Conservation (phyloP, 2,329 filamentous ascomycete genomes). For the Chalara sp. region DNA sequence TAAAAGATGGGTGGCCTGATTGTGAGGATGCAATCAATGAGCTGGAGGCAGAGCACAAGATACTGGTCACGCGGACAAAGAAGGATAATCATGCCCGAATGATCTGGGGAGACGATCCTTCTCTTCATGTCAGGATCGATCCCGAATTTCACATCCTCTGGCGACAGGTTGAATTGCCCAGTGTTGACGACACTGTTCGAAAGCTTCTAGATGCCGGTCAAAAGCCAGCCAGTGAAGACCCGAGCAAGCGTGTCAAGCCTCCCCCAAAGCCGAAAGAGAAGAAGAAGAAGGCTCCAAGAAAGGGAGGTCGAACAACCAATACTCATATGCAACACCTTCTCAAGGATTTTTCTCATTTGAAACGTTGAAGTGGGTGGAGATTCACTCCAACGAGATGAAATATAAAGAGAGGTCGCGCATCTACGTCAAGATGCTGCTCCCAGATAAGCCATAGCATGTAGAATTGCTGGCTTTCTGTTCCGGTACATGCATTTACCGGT, state of each 20-base stretch:
- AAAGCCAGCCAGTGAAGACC: conserved; percentile 31
- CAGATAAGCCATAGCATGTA: no score
- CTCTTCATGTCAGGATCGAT: conserved; percentile 69
- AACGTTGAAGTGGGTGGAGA: conserved; percentile 12
- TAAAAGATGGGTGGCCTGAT: conserved; percentile 92
- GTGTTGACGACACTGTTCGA: conserved; percentile 31
- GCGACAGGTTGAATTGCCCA: conserved; percentile 71
- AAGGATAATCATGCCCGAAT: conserved; percentile 83
- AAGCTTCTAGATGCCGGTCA: conserved; percentile 31
- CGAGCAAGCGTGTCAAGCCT: conserved; percentile 28
- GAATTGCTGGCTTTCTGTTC: no score
- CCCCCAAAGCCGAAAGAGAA: conserved; percentile 29
- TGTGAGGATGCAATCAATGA: conserved; percentile 72
- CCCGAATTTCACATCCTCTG: conserved; percentile 78
- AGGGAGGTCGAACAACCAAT: conserved; percentile 29
- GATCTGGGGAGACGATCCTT: conserved; percentile 84
- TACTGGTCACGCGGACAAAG: conserved; percentile 83
- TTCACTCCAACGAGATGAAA: conserved; percentile 7
- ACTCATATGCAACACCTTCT: conserved; percentile 29
- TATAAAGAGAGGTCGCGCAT: background rate
- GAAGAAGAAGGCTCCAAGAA: conserved; percentile 28
- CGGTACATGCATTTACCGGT: conserved; percentile 2
- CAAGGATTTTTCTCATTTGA: conserved; percentile 24
- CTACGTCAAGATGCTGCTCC: background rate
- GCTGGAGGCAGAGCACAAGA: conserved; percentile 70